Percentiles rank a stretch among this genome's conserved stretches.
phyloP scores from a whole-genome alignment of 495 filamentous ascomycete species.

The Rostrohypoxylon terebratum region DNA sequence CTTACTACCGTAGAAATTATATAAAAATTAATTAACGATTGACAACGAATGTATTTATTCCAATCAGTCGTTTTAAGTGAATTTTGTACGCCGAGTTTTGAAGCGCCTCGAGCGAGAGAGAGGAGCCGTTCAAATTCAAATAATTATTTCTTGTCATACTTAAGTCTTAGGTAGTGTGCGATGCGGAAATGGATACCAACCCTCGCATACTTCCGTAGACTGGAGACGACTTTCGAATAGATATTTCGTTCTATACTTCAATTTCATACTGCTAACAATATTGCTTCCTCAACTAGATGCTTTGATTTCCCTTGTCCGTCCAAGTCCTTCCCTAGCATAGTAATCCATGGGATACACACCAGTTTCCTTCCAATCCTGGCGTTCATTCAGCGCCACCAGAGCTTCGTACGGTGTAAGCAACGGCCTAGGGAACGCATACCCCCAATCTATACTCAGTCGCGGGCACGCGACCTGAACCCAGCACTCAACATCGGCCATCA shows the following conservation, averaged over 20 bases:
- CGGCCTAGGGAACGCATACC: slow-evolving; percentile 91
- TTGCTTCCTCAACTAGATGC: slow-evolving; percentile 34
- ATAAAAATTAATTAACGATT: slow-evolving; percentile 25
- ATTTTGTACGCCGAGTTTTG: not conserved
- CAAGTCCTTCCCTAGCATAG: slow-evolving; percentile 91
- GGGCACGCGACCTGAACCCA: slow-evolving; percentile 99
- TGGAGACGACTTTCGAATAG: not conserved
- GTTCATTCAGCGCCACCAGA: slow-evolving; percentile 82
- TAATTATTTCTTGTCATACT: not conserved
- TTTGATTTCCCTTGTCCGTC: slow-evolving; percentile 69
- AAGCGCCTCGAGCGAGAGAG: not conserved
- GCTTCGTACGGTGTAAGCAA: slow-evolving; percentile 96
- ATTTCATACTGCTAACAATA: not conserved
- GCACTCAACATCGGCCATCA: slow-evolving; percentile 92
- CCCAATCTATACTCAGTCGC: slow-evolving; percentile 96
- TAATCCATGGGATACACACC: slow-evolving; percentile 98
- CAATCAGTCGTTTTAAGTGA: too few relatives aligned
- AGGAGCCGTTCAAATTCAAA: not conserved
- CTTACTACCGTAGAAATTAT: slow-evolving; percentile 10
- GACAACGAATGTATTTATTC: not conserved
- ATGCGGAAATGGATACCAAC: not conserved
- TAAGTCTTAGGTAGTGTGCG: too few relatives aligned
- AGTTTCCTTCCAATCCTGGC: slow-evolving; percentile 75
- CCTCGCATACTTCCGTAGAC: not conserved
- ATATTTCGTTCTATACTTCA: not conserved